Evolutionary conservation across 805 yeast species (phyloP).

Genomic region (Lachancea sp.): DNA sequence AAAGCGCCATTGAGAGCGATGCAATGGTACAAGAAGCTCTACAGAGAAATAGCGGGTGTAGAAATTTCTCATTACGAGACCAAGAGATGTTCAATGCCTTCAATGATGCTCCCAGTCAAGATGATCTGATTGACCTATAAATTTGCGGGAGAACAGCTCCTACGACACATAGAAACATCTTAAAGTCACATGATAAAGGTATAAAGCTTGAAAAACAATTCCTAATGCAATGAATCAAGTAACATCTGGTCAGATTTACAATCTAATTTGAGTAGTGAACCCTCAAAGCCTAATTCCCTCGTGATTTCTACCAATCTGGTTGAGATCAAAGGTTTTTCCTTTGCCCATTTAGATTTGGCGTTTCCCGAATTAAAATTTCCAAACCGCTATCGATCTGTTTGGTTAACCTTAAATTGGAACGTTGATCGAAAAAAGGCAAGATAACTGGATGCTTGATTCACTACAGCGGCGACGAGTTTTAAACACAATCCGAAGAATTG

Average conservation of each 20-base stretch:
- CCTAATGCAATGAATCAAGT: too few relatives aligned
- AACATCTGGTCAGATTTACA: too few relatives aligned
- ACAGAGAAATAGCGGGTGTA: slow-evolving; percentile 19
- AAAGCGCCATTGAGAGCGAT: slow-evolving; percentile 17
- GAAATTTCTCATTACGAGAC: slow-evolving; percentile 2
- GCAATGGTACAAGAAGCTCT: slow-evolving; percentile 13
- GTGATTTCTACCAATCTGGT: too few relatives aligned
- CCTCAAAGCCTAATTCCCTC: too few relatives aligned
- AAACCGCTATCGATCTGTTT: too few relatives aligned
- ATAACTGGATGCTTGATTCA: neutral
- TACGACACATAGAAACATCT: neutral
- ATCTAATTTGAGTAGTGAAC: too few relatives aligned
- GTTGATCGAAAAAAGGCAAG: neutral
- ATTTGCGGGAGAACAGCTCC: neutral
- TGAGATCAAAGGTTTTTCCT: too few relatives aligned
- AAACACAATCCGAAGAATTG: neutral
- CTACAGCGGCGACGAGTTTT: neutral
- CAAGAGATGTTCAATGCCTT: neutral
- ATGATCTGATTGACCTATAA: slow-evolving; percentile 5
- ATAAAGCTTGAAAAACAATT: too few relatives aligned
- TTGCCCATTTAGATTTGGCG: too few relatives aligned
- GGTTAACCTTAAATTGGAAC: neutral
- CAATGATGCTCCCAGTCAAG: neutral
- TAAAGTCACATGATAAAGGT: neutral
- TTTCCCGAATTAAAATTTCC: too few relatives aligned